Percentiles rank a stretch among this genome's conserved stretches.
Evolutionary conservation across 768 basidiomycete genomes (phyloP).

Genomic region (Clitopilus hobsonii): DNA sequence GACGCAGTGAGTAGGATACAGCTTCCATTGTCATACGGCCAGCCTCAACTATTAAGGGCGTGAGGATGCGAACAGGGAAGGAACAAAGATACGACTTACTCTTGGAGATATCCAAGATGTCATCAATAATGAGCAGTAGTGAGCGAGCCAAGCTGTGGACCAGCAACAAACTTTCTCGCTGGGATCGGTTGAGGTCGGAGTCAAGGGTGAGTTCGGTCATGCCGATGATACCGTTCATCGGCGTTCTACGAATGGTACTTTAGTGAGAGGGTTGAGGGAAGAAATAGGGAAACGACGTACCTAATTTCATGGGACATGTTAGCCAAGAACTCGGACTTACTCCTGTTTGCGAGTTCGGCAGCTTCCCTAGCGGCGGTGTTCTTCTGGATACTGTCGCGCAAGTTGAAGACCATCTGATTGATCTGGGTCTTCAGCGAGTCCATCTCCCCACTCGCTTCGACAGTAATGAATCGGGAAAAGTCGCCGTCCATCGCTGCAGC

Average conservation of each 20-base stretch:
- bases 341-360: conserved; percentile 95
- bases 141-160: conserved; percentile 94
- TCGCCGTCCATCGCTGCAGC: conserved; percentile 99
- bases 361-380: conserved; percentile 97
- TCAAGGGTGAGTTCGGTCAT: conserved; percentile 98
- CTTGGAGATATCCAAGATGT: conserved; percentile 99
- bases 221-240: conserved; percentile 99
- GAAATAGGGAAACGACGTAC: conserved; percentile 39
- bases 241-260: conserved; percentile 57
- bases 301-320: conserved; percentile 98
- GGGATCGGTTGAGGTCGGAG: conserved; percentile 89
- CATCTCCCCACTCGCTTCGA: conserved; percentile 98
- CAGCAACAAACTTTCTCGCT: conserved; percentile 91
- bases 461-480: conserved; percentile 98
- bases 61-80: conserved; percentile 7
- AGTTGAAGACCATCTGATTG: conserved; percentile 98
- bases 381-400: conserved; percentile 96
- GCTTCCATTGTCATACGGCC: conserved; percentile 99
- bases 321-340: conserved; percentile 96
- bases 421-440: conserved; percentile 98
- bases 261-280: conserved; percentile 6
- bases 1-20: conserved; percentile 96
- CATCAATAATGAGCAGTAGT: conserved; percentile 94
- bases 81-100: conserved; percentile 48
- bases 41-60: conserved; percentile 72